Evolutionary conservation across 805 yeast genomes (phyloP).

Genomic region (Scheffersomyces amazonensis): DNA sequence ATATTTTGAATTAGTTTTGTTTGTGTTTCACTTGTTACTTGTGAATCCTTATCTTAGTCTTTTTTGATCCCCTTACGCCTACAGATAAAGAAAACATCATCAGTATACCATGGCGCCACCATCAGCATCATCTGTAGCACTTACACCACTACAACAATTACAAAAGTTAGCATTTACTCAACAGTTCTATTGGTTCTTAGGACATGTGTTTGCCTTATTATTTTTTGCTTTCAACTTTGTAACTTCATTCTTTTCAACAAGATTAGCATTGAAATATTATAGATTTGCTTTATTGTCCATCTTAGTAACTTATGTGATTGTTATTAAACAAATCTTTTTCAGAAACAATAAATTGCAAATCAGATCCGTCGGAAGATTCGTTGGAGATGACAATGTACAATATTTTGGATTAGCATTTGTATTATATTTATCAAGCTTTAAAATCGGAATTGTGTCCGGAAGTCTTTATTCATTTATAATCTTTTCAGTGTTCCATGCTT

Average conservation of each 20-base stretch:
- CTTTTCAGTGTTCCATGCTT: slow-evolving; percentile 35
- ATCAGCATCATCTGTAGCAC: not conserved
- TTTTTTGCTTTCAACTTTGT: slow-evolving; percentile 39
- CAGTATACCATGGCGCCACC: slow-evolving; percentile 1
- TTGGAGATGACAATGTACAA: slow-evolving; percentile 41
- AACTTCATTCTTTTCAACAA: slow-evolving; percentile 39
- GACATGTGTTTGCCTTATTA: slow-evolving; percentile 50
- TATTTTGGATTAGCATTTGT: slow-evolving; percentile 31
- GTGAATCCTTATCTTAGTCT: too few species aligned
- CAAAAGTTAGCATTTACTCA: slow-evolving; percentile 34
- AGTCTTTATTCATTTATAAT: slow-evolving; percentile 32
- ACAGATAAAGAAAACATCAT: too few species aligned
- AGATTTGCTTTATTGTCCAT: slow-evolving; percentile 45
- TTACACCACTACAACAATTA: slow-evolving; percentile 7
- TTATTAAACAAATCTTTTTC: slow-evolving; percentile 57
- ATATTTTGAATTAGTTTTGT: too few species aligned
- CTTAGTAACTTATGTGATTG: slow-evolving; percentile 60
- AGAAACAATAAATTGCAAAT: slow-evolving; percentile 8
- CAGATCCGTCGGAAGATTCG: slow-evolving; percentile 5
- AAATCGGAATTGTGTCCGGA: slow-evolving; percentile 37
- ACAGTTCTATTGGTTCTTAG: slow-evolving; percentile 70
- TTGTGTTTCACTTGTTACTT: too few species aligned
- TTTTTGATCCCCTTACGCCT: too few species aligned
- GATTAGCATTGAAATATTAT: slow-evolving; percentile 23
- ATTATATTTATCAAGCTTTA: slow-evolving; percentile 26